phyloP scores from a whole-genome alignment of 2,329 filamentous ascomycete genomes.

The Lachnellula arida region DNA sequence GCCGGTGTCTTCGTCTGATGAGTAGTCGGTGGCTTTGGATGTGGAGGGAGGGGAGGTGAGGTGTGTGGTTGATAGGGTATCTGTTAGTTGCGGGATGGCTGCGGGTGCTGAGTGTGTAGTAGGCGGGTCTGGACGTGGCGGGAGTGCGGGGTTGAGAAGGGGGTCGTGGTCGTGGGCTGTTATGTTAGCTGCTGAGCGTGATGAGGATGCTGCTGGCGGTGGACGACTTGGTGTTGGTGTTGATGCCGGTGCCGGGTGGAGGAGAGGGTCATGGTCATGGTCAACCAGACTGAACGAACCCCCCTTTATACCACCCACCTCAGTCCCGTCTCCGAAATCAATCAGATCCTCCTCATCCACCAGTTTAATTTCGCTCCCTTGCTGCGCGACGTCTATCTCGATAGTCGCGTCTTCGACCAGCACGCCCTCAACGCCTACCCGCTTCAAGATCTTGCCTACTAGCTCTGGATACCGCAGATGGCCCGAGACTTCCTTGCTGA shows the following conservation, averaged over 20 bases:
- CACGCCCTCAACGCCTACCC: conserved; percentile 63
- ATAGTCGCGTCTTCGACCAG: conserved; percentile 35
- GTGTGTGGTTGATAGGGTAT: background rate
- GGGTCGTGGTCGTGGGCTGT: background rate
- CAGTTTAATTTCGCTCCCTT: conserved; percentile 33
- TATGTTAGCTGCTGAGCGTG: background rate
- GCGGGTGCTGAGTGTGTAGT: background rate
- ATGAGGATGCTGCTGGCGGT: background rate
- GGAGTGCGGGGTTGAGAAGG: background rate
- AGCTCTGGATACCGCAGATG: conserved; percentile 67
- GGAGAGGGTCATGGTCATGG: background rate
- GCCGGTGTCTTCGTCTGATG: conserved; percentile 9
- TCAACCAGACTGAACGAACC: conserved; percentile 4
- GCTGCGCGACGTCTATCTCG: conserved; percentile 37
- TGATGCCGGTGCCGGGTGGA: background rate
- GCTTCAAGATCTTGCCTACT: conserved; percentile 59
- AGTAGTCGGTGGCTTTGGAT: conserved; percentile 5
- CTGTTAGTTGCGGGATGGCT: background rate
- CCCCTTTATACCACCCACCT: background rate
- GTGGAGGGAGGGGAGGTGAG: conserved; percentile 1
- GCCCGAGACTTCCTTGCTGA: conserved; percentile 59
- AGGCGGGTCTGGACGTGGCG: background rate
- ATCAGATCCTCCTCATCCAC: conserved; percentile 10
- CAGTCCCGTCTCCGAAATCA: conserved; percentile 5
- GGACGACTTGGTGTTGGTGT: background rate